A percentile compares a stretch with the other conserved stretches of the same genome.
phyloP scores from a whole-genome alignment of 345 rosid genomes.

The Lepidium didymum region DNA sequence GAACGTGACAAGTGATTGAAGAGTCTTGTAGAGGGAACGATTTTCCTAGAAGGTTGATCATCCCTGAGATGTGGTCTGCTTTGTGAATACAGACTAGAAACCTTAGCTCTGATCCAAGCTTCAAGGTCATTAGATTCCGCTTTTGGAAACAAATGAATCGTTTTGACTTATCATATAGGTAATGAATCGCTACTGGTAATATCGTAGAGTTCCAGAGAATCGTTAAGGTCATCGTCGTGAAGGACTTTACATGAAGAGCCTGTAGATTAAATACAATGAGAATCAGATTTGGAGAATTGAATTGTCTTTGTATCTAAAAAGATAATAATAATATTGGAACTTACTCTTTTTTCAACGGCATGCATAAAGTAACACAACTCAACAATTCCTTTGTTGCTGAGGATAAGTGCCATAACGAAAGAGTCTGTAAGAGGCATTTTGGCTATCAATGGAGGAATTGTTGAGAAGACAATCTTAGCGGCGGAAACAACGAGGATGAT shows the following conservation, averaged over 20 bases:
- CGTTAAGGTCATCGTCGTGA: conserved; percentile 13
- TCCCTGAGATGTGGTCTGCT: conserved; percentile 28
- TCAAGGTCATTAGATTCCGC: conserved; percentile 31
- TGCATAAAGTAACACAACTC: conserved; percentile 19
- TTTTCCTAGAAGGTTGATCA: conserved; percentile 25
- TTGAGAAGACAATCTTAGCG: conserved; percentile 17
- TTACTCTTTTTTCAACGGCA: conserved; percentile 10
- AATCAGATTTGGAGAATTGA: background rate
- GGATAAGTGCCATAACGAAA: conserved; percentile 23
- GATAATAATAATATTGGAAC: background rate
- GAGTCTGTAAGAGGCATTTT: conserved; percentile 27
- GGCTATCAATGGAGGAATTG: conserved; percentile 17
- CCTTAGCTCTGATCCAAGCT: conserved; percentile 26
- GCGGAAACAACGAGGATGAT: conserved; percentile 1
- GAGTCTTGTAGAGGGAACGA: conserved; percentile 11
- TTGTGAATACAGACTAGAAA: conserved; percentile 45
- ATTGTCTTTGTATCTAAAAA: background rate
- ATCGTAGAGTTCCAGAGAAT: conserved; percentile 16
- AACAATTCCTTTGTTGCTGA: conserved; percentile 25
- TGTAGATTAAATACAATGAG: background rate
- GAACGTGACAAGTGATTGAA: conserved; percentile 11
- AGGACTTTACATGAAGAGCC: conserved; percentile 10
- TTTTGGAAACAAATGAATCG: conserved; percentile 41
- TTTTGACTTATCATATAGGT: conserved; percentile 37
- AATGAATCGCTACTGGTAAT: conserved; percentile 14